phyloP scores from a whole-genome alignment of 2,329 filamentous ascomycete species.

The Drechmeria coniospora region DNA sequence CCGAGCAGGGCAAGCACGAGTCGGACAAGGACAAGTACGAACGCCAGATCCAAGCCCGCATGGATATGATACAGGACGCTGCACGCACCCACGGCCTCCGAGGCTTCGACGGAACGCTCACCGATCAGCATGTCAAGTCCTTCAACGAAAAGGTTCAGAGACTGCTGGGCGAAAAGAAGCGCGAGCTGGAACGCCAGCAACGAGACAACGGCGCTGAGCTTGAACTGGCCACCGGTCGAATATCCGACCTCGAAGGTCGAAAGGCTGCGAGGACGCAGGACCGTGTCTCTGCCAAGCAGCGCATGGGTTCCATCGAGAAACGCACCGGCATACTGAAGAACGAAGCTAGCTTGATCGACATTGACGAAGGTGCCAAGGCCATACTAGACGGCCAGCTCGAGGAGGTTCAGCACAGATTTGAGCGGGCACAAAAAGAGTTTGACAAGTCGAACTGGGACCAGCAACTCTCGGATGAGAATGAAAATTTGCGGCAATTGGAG shows the following conservation, averaged over 20 bases:
- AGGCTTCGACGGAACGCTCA: conserved; percentile 67
- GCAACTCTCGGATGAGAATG: conserved; percentile 51
- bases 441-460: conserved; percentile 52
- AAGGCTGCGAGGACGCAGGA: conserved; percentile 59
- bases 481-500: conserved; percentile 53
- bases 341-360: conserved; percentile 54
- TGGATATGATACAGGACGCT: conserved; percentile 61
- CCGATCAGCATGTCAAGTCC: conserved; percentile 54
- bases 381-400: conserved; percentile 59
- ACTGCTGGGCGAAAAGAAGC: conserved; percentile 62
- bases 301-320: conserved; percentile 59
- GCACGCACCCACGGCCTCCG: conserved; percentile 65
- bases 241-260: conserved; percentile 60
- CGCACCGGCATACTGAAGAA: conserved; percentile 51
- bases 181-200: conserved; percentile 58
- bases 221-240: conserved; percentile 51
- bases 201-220: conserved; percentile 60
- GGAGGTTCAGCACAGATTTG: conserved; percentile 49
- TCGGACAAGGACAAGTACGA: conserved; percentile 82
- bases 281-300: conserved; percentile 57
- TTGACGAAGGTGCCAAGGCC: conserved; percentile 75
- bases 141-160: conserved; percentile 70
- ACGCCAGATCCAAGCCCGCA: conserved; percentile 56
- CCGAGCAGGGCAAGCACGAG: conserved; percentile 62
- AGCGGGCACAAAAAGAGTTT: conserved; percentile 46